phyloP scores from a whole-genome alignment of 257 asterid genomes.

The Marsdenia floribunda region DNA sequence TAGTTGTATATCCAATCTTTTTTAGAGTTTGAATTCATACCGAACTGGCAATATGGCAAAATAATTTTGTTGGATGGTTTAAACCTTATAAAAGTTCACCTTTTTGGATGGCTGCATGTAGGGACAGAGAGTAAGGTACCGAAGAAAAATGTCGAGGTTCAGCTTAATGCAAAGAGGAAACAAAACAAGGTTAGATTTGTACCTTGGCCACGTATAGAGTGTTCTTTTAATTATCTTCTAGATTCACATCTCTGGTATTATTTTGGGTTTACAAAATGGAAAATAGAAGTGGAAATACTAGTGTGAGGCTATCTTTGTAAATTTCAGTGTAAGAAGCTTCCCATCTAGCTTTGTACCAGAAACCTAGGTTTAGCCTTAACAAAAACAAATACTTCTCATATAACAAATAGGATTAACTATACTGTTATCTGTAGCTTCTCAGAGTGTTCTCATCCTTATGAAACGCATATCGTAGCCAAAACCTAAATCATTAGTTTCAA shows the following conservation, averaged over 20 bases:
- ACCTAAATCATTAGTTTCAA: too few species aligned
- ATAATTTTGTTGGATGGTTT: background rate
- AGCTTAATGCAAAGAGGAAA: conserved; percentile 8
- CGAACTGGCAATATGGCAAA: background rate
- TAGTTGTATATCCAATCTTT: background rate
- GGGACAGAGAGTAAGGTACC: conserved; percentile 8
- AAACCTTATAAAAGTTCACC: background rate
- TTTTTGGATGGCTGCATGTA: conserved; percentile 10
- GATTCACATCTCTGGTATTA: background rate
- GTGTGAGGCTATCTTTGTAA: background rate
- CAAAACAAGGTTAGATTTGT: conserved; percentile 17
- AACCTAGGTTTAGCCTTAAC: too few species aligned
- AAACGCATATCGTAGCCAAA: too few species aligned
- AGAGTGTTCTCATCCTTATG: too few species aligned
- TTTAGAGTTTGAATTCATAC: background rate
- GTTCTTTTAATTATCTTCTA: background rate
- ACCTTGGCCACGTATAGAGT: background rate
- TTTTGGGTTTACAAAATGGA: background rate
- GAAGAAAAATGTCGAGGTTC: conserved; percentile 20
- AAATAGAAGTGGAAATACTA: background rate
- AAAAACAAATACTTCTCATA: too few species aligned
- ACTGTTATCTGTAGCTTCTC: too few species aligned
- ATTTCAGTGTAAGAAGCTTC: background rate
- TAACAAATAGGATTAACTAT: too few species aligned
- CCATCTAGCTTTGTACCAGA: background rate